A percentile compares a stretch with the other conserved stretches of the same genome.
Evolutionary conservation across 352 stramenopile species (phyloP).

Genomic region (Phytophthora brassicae): DNA sequence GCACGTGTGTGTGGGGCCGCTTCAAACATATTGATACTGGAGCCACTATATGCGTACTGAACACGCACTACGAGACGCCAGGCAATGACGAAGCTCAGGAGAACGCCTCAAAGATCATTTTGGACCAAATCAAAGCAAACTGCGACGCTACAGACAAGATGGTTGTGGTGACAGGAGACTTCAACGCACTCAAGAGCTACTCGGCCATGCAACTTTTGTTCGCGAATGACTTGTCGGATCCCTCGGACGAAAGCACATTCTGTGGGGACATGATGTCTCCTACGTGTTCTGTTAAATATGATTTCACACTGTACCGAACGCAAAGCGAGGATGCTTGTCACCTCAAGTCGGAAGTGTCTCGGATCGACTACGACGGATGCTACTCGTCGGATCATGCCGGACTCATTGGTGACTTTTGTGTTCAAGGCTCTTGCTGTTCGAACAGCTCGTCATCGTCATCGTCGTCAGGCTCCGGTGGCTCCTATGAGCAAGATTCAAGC

Average conservation of each 20-base stretch:
- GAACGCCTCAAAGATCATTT: constrained; percentile 67
- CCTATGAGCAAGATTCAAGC: constrained; percentile 11
- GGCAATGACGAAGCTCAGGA: constrained; percentile 73
- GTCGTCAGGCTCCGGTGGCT: constrained; percentile 12
- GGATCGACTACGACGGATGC: constrained; percentile 62
- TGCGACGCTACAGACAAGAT: constrained; percentile 64
- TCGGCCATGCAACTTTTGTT: constrained; percentile 65
- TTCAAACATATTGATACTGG: constrained; percentile 71
- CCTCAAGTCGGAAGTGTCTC: constrained; percentile 58
- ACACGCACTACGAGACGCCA: constrained; percentile 84
- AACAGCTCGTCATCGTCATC: constrained; percentile 31
- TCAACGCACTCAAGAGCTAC: constrained; percentile 72
- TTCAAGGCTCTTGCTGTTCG: constrained; percentile 59
- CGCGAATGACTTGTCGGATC: constrained; percentile 48
- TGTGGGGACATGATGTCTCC: constrained; percentile 64
- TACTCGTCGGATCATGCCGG: constrained; percentile 78
- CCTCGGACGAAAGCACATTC: constrained; percentile 56
- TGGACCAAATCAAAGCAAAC: constrained; percentile 45
- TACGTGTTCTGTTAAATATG: constrained; percentile 70
- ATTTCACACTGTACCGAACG: constrained; percentile 57
- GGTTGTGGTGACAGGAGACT: constrained; percentile 65
- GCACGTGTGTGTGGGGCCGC: constrained; percentile 65
- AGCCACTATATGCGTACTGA: constrained; percentile 69
- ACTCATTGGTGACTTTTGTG: constrained; percentile 58
- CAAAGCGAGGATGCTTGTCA: constrained; percentile 49